Base-by-base conservation (phyloP, 176 grass and related monocot genomes). In the Lolium multiflorum region DNA sequence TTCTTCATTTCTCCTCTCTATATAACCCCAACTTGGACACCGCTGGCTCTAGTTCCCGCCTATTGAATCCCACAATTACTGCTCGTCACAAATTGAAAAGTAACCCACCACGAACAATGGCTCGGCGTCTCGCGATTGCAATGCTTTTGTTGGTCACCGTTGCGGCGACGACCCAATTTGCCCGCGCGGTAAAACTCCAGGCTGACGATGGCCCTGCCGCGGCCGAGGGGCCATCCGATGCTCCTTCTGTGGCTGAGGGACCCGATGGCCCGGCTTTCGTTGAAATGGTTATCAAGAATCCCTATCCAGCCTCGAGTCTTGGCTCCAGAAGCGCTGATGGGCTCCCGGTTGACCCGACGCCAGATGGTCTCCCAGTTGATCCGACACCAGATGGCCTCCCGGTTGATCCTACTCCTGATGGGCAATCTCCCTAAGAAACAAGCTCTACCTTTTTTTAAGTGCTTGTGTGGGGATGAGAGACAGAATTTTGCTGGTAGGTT, bases 381-480 rank as follows among this genome's bases (percentile, higher is more conserved):
- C 86, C 80, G 3, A 77, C 86, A 41, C 86, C 86, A 0, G 72
- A 88, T 31, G 79, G 65, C 38, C 65, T 69, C 31, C 66, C 16
- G 8, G 66, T 69, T 18, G 66, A 70, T 71, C 72, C 72, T 25
- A 75, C 73, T 0, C 73, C 73, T 8, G 73, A 76, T 5, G 81
- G 81, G 3, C 78, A 81, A 28, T 12, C 18, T 2, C 2, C 14
- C 1, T 81, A 46, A 80, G 43, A 65, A 25, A 25, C 5, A 0
- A 2, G 7, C 0, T 52, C 24, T 11, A 35, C 25, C 10, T 31
- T 72, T 1, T 75, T 1, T 75, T 25, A 16, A 22, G 48, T 52
- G 25, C 24, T 24, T 25, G 41, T 68, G 35, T 38, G 6, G 48
- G 12, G 4, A 1, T 6, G 26, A 26, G 24, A 35, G 25, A 16